phyloP scores from a whole-genome alignment of 495 filamentous ascomycete species.

The Daldinia bambusicola region DNA sequence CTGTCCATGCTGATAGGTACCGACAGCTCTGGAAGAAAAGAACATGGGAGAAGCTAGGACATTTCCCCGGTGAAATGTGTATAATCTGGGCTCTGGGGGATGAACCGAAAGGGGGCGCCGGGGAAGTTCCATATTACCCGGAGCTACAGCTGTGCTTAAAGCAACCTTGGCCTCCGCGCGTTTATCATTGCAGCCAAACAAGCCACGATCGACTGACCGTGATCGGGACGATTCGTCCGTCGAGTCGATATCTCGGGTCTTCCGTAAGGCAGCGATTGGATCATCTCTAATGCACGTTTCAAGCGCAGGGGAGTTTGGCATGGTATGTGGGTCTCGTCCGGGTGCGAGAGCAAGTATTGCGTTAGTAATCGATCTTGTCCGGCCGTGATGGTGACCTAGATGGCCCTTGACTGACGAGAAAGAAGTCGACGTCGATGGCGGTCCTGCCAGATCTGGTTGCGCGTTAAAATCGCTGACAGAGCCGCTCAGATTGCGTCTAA shows the following conservation, averaged over 20 bases:
- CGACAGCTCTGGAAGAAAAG: slow-evolving; percentile 49
- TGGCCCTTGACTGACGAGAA: slow-evolving; percentile 42
- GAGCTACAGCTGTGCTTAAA: slow-evolving; percentile 68
- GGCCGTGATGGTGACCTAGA: slow-evolving; percentile 49
- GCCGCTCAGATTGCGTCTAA: slow-evolving; percentile 52
- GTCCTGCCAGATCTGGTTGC: slow-evolving; percentile 56
- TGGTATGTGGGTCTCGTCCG: slow-evolving; percentile 51
- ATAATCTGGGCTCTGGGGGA: slow-evolving; percentile 45
- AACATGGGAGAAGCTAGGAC: slow-evolving; percentile 50
- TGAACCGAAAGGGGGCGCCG: slow-evolving; percentile 51
- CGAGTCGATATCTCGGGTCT: slow-evolving; percentile 59
- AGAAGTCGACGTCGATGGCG: slow-evolving; percentile 65
- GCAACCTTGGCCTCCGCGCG: slow-evolving; percentile 72
- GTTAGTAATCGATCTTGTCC: slow-evolving; percentile 65
- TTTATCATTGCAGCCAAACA: slow-evolving; percentile 66
- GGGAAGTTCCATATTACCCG: slow-evolving; percentile 68
- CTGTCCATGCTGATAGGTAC: slow-evolving; percentile 54
- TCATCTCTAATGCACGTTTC: slow-evolving; percentile 54
- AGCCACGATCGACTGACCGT: slow-evolving; percentile 65
- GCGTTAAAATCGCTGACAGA: slow-evolving; percentile 54
- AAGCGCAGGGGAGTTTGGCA: slow-evolving; percentile 61
- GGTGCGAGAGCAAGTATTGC: slow-evolving; percentile 57
- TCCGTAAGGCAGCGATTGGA: slow-evolving; percentile 51
- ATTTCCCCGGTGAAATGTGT: slow-evolving; percentile 5
- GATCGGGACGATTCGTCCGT: slow-evolving; percentile 59